Base-by-base conservation (phyloP, 495 filamentous ascomycete species). In the Xylaria longipes region DNA sequence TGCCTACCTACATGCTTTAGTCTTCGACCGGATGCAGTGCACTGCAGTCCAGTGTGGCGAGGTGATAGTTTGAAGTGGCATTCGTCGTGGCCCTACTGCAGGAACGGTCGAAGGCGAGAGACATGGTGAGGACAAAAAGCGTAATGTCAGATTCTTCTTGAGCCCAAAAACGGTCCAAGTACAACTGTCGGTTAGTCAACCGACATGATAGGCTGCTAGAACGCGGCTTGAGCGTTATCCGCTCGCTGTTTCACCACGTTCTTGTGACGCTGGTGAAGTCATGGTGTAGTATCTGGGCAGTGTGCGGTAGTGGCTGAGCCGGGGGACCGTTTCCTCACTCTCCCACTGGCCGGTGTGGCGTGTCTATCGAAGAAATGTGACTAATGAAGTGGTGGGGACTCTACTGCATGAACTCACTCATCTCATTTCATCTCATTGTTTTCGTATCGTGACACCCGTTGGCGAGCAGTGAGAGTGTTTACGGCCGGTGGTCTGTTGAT, bases 41-140 rank as follows among this genome's bases (percentile, higher is more conserved):
- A 39, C 33, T 39, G 31, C 52, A 17, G 57, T 60, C 37, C 37
- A 43, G 60, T 43, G 60, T 43, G 60, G 60, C 65, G 31, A 67
- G 65, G 48, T 35, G 65, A 48, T 35, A 29, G 48, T 66, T 20
- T 54, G 69, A 56, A 58, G 50, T 56, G 69, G 33, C 46, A 60
- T 52, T 71, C 50, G 37, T 60, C 46, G 15, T 27, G 35, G 62
- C 69, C 69, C 69, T 71, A 71, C 69, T 71, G 69, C 69, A 71
- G 69, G 69, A 71, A 71, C 69, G 27, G 35, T 54, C 31, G 33
- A 70, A 50, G 41, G 58, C 58, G 68, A 70, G 68, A 70, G 68
- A 70, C 58, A 52, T 52, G 57, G 37, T 11, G 68, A 63, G 22
- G 41, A 14, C 35, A 33, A 48, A 25, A 48, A 25, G 43, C 45